These are phyloP conservation scores for Sarocladium strictum DNA, from an alignment of 2,329 filamentous ascomycete species.

Conservation along the genomic window DNA sequence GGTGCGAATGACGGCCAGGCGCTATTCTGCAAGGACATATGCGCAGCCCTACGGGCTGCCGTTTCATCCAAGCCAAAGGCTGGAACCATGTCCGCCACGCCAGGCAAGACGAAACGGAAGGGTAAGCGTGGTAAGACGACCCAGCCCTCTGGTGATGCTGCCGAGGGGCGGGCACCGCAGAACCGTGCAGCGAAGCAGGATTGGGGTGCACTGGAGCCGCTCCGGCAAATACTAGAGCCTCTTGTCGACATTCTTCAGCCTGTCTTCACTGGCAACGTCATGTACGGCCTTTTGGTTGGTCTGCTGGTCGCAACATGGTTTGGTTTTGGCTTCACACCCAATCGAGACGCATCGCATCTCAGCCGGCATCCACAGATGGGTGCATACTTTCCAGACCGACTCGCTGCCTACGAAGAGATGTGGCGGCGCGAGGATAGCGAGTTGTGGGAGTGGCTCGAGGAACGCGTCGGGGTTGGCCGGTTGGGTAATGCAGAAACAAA, in stretches of 20 bases:
- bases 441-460: slow-evolving; percentile 90
- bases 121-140: slow-evolving; percentile 44
- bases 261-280: slow-evolving; percentile 68
- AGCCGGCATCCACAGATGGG: slow-evolving; percentile 11
- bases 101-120: slow-evolving; percentile 58
- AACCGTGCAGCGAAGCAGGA: slow-evolving; percentile 40
- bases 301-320: slow-evolving; percentile 72
- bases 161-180: slow-evolving; percentile 29
- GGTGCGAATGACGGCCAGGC: slow-evolving; percentile 86
- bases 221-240: slow-evolving; percentile 65
- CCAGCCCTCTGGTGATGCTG: slow-evolving; percentile 37
- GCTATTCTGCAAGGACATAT: slow-evolving; percentile 74
- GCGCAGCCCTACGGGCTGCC: slow-evolving; percentile 66
- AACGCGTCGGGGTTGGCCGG: slow-evolving; percentile 68
- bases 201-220: slow-evolving; percentile 80
- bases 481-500: slow-evolving; percentile 20
- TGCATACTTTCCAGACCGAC: slow-evolving; percentile 51
- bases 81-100: slow-evolving; percentile 30
- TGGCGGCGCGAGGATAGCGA: slow-evolving; percentile 85
- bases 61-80: slow-evolving; percentile 60
- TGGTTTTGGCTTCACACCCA: slow-evolving; percentile 47
- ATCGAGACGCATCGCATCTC: slow-evolving; percentile 11
- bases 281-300: slow-evolving; percentile 68
- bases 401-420: slow-evolving; percentile 86
- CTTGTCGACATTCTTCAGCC: slow-evolving; percentile 63